Evolutionary conservation across 1,284 basidiomycete species (phyloP).

Genomic region (Trichosporon inkin): DNA sequence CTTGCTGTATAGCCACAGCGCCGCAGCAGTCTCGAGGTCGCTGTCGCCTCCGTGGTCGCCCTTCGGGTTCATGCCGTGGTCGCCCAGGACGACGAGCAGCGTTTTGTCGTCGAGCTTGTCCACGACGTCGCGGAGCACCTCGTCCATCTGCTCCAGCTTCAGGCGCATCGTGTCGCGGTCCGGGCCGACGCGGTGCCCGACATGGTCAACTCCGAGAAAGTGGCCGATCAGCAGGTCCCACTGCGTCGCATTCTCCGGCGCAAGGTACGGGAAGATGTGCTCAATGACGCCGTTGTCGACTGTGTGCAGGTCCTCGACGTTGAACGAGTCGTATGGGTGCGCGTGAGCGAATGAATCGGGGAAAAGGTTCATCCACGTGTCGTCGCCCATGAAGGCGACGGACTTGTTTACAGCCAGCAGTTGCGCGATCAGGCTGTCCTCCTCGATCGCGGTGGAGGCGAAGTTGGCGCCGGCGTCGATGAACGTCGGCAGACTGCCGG

Average conservation of each 20-base stretch:
- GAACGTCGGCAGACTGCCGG: conserved; percentile 93
- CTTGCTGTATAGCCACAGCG: conserved; percentile 85
- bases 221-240: conserved; percentile 90
- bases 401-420: conserved; percentile 49
- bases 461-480: conserved; percentile 91
- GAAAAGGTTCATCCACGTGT: conserved; percentile 92
- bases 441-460: conserved; percentile 74
- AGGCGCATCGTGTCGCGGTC: conserved; percentile 77
- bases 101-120: conserved; percentile 68
- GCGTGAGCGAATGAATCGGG: conserved; percentile 70
- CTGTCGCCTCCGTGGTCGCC: conserved; percentile 97
- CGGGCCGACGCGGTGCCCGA: conserved; percentile 89
- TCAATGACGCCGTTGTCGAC: conserved; percentile 85
- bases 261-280: conserved; percentile 76
- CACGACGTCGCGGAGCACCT: conserved; percentile 69
- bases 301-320: conserved; percentile 95
- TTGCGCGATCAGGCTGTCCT: conserved; percentile 75
- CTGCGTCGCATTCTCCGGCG: conserved; percentile 47
- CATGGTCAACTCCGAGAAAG: conserved; percentile 96
- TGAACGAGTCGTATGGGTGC: conserved; percentile 91
- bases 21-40: conserved; percentile 76
- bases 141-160: conserved; percentile 83
- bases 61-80: conserved; percentile 93
- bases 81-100: conserved; percentile 84
- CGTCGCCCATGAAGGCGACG: conserved; percentile 82